These are phyloP conservation scores for Hepatocystis sp. DNA, from an alignment of 169 alveolate species.

Conservation along the genomic window DNA sequence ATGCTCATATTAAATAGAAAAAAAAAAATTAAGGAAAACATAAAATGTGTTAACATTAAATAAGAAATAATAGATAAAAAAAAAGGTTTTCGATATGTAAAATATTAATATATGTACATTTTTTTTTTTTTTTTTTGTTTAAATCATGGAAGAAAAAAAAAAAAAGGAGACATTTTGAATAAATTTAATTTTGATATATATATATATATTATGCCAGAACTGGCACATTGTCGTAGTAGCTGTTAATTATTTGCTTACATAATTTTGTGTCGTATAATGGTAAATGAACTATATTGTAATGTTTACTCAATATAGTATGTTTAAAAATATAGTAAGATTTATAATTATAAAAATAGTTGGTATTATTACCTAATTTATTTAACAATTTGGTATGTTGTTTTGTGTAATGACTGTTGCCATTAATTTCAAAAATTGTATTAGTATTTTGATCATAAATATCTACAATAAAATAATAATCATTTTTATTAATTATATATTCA, in stretches of 20 bases:
- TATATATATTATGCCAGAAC: too few relatives aligned
- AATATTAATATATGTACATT: too few relatives aligned
- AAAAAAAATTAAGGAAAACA: too few relatives aligned
- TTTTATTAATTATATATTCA: conserved; percentile 46
- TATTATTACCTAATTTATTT: conserved; percentile 1
- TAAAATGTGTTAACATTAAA: too few relatives aligned
- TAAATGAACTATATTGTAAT: conserved; percentile 47
- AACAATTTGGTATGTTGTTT: conserved; percentile 53
- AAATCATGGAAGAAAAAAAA: too few relatives aligned
- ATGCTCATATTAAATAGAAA: too few relatives aligned
- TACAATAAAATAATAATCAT: conserved; percentile 35
- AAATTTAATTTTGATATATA: too few relatives aligned
- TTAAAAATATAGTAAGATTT: conserved; percentile 68
- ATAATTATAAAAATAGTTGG: conserved; percentile 48
- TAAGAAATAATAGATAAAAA: too few relatives aligned
- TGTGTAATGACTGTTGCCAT: conserved; percentile 61
- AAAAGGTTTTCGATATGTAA: too few relatives aligned
- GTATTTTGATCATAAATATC: conserved; percentile 71
- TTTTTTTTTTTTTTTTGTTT: too few relatives aligned
- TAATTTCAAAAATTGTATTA: conserved; percentile 65
- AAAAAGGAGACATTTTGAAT: too few relatives aligned
- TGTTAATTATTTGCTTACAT: conserved; percentile 30
- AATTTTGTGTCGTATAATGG: conserved; percentile 43
- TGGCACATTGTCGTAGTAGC: conserved; percentile 12
- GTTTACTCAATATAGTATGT: conserved; percentile 41